Percentiles rank a stretch among this genome's conserved stretches.
These are phyloP conservation scores for Aureobasidium namibiae DNA, from an alignment of 2,329 filamentous ascomycete species.

Conservation along the genomic window DNA sequence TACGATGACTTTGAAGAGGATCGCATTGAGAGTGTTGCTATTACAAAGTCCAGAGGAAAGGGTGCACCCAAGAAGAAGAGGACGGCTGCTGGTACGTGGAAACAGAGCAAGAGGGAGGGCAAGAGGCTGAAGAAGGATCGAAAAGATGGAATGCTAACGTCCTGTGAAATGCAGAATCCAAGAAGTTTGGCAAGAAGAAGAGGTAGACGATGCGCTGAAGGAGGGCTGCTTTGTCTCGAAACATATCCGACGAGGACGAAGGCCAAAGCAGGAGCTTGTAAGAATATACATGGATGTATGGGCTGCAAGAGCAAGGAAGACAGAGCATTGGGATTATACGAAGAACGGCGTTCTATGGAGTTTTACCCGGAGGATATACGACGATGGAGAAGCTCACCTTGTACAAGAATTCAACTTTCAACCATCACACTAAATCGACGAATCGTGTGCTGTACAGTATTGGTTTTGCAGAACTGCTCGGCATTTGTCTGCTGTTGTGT, in stretches of 20 bases:
- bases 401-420: too few species aligned
- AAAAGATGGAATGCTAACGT: not conserved
- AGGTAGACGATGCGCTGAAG: not conserved
- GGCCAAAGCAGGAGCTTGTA: not conserved
- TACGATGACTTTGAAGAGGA: slow-evolving; percentile 72
- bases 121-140: not conserved
- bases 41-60: slow-evolving; percentile 68
- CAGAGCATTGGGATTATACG: not conserved
- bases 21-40: slow-evolving; percentile 61
- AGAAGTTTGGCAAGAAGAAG: slow-evolving; percentile 15
- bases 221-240: not conserved
- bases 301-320: not conserved
- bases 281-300: not conserved
- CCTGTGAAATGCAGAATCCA: not conserved
- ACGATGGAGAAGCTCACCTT: too few species aligned
- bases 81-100: slow-evolving; percentile 38
- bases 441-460: too few species aligned
- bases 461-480: too few species aligned
- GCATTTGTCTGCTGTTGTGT: too few species aligned
- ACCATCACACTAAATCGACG: too few species aligned
- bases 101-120: not conserved
- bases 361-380: not conserved
- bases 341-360: not conserved
- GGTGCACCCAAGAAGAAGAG: slow-evolving; percentile 84
- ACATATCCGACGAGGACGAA: not conserved